phyloP scores from a whole-genome alignment of 1,284 basidiomycete species.

The Pisolithus thermaeus region DNA sequence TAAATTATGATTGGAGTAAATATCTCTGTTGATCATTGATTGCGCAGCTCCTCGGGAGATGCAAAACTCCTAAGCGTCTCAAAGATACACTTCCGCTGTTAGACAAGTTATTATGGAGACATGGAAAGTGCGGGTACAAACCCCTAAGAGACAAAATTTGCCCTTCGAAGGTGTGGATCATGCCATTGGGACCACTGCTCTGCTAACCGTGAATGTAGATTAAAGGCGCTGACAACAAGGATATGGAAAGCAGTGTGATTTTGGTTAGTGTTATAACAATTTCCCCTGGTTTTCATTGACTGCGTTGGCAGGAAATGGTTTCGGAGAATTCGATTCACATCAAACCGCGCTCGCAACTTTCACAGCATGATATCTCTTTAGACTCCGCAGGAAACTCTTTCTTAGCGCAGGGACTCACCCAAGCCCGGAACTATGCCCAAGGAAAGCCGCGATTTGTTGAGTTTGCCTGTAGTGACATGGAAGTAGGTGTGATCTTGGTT shows the following conservation, averaged over 20 bases:
- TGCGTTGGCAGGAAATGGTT: slow-evolving; percentile 55
- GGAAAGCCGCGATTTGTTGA: slow-evolving; percentile 75
- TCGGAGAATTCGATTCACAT: slow-evolving; percentile 58
- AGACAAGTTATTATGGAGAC: slow-evolving; percentile 61
- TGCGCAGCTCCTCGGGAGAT: slow-evolving; percentile 37
- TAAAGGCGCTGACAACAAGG: slow-evolving; percentile 27
- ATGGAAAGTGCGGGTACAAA: slow-evolving; percentile 67
- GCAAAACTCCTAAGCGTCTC: slow-evolving; percentile 72
- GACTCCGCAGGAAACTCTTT: slow-evolving; percentile 45
- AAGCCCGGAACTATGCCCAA: slow-evolving; percentile 39
- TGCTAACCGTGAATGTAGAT: slow-evolving; percentile 18
- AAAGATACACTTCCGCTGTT: slow-evolving; percentile 49
- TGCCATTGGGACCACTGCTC: background rate
- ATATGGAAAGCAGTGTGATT: slow-evolving; percentile 51
- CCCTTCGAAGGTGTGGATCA: slow-evolving; percentile 59
- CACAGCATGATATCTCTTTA: slow-evolving; percentile 34
- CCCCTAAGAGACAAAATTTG: slow-evolving; percentile 61
- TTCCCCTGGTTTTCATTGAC: background rate
- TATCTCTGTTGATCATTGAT: background rate
- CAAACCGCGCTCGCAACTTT: slow-evolving; percentile 42
- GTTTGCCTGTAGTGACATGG: slow-evolving; percentile 58
- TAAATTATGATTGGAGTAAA: slow-evolving; percentile 16
- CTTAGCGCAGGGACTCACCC: slow-evolving; percentile 38
- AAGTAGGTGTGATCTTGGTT: slow-evolving; percentile 37
- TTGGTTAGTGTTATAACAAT: slow-evolving; percentile 36